phyloP scores from a whole-genome alignment of 805 yeast species.

The Pichia pseudocactophila region DNA sequence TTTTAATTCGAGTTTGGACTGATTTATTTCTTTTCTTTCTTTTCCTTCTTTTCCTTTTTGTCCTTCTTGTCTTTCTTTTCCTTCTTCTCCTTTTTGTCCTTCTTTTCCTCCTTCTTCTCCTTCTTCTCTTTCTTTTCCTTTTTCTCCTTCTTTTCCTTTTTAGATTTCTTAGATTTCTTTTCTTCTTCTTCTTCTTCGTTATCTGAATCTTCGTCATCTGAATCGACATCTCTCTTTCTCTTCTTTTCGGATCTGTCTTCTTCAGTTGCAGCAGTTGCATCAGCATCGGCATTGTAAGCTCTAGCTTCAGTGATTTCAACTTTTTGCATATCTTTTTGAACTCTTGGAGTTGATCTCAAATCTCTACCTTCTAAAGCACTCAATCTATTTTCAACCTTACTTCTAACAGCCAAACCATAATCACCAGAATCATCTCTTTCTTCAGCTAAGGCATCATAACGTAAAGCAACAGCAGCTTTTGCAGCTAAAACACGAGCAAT shows the following conservation, averaged over 20 bases:
- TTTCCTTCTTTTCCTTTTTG: conserved; percentile 19
- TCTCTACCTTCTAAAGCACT: conserved; percentile 96
- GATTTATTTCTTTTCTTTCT: conserved; percentile 5
- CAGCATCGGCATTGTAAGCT: conserved; percentile 94
- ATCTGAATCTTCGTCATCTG: conserved; percentile 20
- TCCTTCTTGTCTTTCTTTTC: conserved; percentile 27
- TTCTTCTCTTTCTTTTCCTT: conserved; percentile 19
- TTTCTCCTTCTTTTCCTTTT: conserved; percentile 17
- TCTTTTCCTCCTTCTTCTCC: conserved; percentile 18
- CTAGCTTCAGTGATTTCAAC: conserved; percentile 76
- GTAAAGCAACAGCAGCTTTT: conserved; percentile 91
- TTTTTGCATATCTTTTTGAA: conserved; percentile 76
- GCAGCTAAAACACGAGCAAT: conserved; percentile 98
- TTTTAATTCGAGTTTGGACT: background rate
- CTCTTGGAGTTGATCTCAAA: conserved; percentile 78
- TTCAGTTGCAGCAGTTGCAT: conserved; percentile 26
- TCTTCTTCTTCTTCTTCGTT: conserved; percentile 18
- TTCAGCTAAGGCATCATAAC: conserved; percentile 95
- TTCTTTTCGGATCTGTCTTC: conserved; percentile 15
- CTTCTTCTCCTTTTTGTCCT: conserved; percentile 27
- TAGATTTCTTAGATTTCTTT: conserved; percentile 17
- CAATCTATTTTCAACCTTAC: conserved; percentile 89
- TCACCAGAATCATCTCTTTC: conserved; percentile 95
- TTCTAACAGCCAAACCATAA: conserved; percentile 82
- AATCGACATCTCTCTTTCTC: conserved; percentile 22